phyloP scores from a whole-genome alignment of 176 grass and related monocot species.

The Hyparrhenia diplandra region DNA sequence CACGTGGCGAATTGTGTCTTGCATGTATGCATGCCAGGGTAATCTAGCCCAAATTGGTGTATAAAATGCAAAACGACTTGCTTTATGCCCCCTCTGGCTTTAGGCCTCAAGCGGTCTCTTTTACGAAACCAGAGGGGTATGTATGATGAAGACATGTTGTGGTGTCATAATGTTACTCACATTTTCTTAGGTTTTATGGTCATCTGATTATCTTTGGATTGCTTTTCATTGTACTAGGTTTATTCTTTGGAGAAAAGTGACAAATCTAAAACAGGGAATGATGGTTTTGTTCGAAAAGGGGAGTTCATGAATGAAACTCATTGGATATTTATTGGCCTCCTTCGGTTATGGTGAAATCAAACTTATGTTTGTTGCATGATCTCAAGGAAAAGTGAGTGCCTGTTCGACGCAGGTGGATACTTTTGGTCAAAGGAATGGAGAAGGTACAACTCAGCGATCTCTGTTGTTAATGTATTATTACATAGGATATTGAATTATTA shows the following conservation, averaged over 20 bases:
- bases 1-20: too few species aligned
- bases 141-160: background rate
- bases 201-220: constrained; percentile 19
- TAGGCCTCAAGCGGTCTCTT: too few species aligned
- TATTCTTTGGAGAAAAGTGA: constrained; percentile 83
- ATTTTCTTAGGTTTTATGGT: constrained; percentile 23
- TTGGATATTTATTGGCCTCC: constrained; percentile 50
- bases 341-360: constrained; percentile 89
- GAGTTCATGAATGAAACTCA: constrained; percentile 48
- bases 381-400: constrained; percentile 69
- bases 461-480: background rate
- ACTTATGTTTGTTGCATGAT: constrained; percentile 69
- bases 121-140: background rate
- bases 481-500: background rate
- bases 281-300: constrained; percentile 47
- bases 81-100: too few species aligned
- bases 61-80: too few species aligned
- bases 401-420: constrained; percentile 91
- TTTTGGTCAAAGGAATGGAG: constrained; percentile 99
- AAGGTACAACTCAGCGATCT: constrained; percentile 60
- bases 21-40: too few species aligned
- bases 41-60: too few species aligned
- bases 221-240: constrained; percentile 50
- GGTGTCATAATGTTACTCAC: background rate
- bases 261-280: constrained; percentile 80